A percentile compares a stretch with the other conserved stretches of the same genome.
Conservation (phyloP, 805 yeast species). For the Hanseniaspora pseudoguilliermondii region DNA sequence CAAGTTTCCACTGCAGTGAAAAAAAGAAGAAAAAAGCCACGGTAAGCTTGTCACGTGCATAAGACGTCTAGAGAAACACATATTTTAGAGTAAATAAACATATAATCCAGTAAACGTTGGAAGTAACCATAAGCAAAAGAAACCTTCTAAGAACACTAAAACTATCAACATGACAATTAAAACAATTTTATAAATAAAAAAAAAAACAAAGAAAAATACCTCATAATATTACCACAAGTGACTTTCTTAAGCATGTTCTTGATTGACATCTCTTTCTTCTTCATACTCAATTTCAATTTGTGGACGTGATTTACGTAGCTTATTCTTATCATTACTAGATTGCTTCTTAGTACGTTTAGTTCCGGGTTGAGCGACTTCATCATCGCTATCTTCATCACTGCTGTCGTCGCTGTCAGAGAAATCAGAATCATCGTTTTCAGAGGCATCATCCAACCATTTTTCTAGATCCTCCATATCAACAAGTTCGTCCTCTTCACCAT, state of each 20-base stretch:
- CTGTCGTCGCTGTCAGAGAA: slow-evolving; percentile 30
- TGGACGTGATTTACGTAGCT: slow-evolving; percentile 34
- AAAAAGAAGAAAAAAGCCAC: too few species aligned
- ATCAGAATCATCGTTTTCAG: slow-evolving; percentile 27
- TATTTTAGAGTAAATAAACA: too few species aligned
- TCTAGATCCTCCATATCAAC: slow-evolving; percentile 90
- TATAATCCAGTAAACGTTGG: too few species aligned
- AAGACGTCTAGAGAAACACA: too few species aligned
- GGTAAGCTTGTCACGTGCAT: too few species aligned
- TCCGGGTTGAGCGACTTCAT: slow-evolving; percentile 27
- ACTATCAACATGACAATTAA: too few species aligned
- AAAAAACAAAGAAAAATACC: neutral
- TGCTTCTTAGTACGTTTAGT: slow-evolving; percentile 60
- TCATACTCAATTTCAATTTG: slow-evolving; percentile 77
- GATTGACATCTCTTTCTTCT: slow-evolving; percentile 39
- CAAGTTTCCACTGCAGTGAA: too few species aligned
- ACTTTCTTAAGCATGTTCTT: slow-evolving; percentile 17
- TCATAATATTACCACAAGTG: slow-evolving; percentile 15
- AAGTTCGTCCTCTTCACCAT: slow-evolving; percentile 75
- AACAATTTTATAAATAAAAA: neutral
- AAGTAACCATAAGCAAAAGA: too few species aligned
- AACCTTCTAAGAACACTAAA: too few species aligned
- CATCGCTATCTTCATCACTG: slow-evolving; percentile 30
- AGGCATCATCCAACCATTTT: slow-evolving; percentile 60
- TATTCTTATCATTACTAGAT: slow-evolving; percentile 66